Conservation (phyloP, 2,329 filamentous ascomycete genomes). For the Kalmusia sp. region DNA sequence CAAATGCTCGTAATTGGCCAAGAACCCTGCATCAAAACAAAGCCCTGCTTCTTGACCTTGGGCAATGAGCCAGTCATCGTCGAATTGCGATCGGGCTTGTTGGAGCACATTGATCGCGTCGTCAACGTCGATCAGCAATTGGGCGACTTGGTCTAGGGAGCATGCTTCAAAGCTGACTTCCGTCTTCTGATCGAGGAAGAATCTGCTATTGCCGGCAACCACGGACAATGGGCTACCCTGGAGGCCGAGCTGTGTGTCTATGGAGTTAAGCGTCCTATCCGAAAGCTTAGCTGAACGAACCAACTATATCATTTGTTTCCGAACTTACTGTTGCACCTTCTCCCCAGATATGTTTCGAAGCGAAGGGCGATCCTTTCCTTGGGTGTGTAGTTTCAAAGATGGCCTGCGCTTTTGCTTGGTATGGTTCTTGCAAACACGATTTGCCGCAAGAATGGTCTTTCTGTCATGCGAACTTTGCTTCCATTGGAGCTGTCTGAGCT, state of each 20-base stretch:
- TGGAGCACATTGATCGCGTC: conserved; percentile 41
- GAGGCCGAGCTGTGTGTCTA: conserved; percentile 29
- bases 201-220: conserved; percentile 37
- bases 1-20: conserved; percentile 54
- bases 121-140: conserved; percentile 35
- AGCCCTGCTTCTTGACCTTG: conserved; percentile 38
- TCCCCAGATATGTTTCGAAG: conserved; percentile 40
- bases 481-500: conserved; percentile 37
- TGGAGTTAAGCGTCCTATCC: conserved; percentile 37
- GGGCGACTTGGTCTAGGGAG: conserved; percentile 37
- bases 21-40: conserved; percentile 43
- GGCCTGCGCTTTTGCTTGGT: conserved; percentile 25
- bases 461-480: conserved; percentile 26
- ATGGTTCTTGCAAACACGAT: conserved; percentile 34
- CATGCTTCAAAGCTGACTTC: conserved; percentile 35
- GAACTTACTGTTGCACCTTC: conserved; percentile 47
- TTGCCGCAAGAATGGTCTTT: conserved; percentile 28
- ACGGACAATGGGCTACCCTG: conserved; percentile 32
- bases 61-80: conserved; percentile 40
- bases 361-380: conserved; percentile 30
- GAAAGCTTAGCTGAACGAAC: conserved; percentile 41
- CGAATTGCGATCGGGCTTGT: conserved; percentile 31
- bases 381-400: conserved; percentile 25
- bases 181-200: conserved; percentile 45
- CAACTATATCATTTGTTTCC: conserved; percentile 33